Conservation (phyloP, 768 basidiomycete genomes). For the Lactifluus pinguis region DNA sequence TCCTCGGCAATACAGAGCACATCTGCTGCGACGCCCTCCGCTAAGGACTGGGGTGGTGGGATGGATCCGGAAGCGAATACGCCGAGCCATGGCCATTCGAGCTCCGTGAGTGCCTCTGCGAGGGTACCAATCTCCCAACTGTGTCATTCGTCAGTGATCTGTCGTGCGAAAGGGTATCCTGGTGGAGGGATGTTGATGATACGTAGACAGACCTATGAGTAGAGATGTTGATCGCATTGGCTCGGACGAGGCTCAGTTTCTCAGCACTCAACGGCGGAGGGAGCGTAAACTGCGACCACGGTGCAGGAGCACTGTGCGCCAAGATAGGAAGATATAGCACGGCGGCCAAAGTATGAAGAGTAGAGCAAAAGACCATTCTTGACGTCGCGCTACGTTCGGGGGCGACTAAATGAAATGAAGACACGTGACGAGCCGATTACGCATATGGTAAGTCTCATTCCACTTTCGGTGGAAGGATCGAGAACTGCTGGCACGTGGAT, state of each 20-base stretch:
- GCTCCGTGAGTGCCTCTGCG: slow-evolving; percentile 46
- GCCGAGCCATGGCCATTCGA: slow-evolving; percentile 38
- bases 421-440: background rate
- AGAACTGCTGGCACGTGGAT: no score
- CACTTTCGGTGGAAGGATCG: no score
- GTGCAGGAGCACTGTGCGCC: background rate
- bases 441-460: no score
- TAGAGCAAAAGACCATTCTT: background rate
- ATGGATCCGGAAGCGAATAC: slow-evolving; percentile 38
- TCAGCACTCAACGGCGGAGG: background rate
- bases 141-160: background rate
- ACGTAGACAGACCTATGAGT: slow-evolving; percentile 6
- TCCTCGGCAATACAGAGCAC: slow-evolving; percentile 34
- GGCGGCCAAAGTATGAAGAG: background rate
- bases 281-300: background rate
- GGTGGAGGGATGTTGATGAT: background rate
- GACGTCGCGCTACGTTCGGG: no score
- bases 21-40: slow-evolving; percentile 29
- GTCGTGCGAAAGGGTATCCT: background rate
- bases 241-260: background rate
- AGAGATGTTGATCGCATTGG: slow-evolving; percentile 9
- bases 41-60: slow-evolving; percentile 31
- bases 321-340: background rate
- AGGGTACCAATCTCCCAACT: slow-evolving; percentile 56
- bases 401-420: no score